Conservation (phyloP, 345 rosid genomes). For the Brassica cretica region DNA sequence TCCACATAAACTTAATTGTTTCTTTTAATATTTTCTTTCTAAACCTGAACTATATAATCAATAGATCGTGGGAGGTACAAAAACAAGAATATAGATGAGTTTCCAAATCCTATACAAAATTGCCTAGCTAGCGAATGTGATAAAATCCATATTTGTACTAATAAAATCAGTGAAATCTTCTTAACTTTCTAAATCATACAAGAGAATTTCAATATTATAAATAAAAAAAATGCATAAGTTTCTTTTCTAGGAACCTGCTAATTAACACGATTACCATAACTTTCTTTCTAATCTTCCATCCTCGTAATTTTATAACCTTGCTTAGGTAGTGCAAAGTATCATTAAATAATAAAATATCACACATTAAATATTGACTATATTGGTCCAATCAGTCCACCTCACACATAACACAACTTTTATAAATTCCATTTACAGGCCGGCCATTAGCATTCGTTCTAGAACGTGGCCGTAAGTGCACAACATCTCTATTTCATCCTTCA, state of each 20-base stretch:
- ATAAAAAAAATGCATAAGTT: not conserved
- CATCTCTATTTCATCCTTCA: constrained; percentile 20
- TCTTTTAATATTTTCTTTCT: not conserved
- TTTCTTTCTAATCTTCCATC: not conserved
- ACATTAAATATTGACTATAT: constrained; percentile 25
- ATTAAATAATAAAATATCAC: constrained; percentile 32
- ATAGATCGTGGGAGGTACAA: not conserved
- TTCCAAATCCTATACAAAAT: not conserved
- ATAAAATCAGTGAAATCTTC: not conserved
- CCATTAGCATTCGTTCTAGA: constrained; percentile 3
- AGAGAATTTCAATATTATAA: not conserved
- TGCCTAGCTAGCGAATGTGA: not conserved
- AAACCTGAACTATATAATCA: not conserved
- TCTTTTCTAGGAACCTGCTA: not conserved
- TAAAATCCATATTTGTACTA: not conserved
- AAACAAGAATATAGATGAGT: not conserved
- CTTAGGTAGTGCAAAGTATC: constrained; percentile 30
- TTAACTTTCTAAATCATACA: not conserved
- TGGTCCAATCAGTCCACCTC: constrained; percentile 38
- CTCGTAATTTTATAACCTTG: not conserved
- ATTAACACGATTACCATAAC: constrained; percentile 11
- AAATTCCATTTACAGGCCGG: constrained; percentile 28
- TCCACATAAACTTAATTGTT: not conserved
- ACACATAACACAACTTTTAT: constrained; percentile 36
- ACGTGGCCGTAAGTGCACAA: constrained; percentile 25